Evolutionary conservation across 371 early-diverging fungal species (phyloP), one percentile per base, ranked within the genome.

Genomic region (Mortierella polycephala): DNA sequence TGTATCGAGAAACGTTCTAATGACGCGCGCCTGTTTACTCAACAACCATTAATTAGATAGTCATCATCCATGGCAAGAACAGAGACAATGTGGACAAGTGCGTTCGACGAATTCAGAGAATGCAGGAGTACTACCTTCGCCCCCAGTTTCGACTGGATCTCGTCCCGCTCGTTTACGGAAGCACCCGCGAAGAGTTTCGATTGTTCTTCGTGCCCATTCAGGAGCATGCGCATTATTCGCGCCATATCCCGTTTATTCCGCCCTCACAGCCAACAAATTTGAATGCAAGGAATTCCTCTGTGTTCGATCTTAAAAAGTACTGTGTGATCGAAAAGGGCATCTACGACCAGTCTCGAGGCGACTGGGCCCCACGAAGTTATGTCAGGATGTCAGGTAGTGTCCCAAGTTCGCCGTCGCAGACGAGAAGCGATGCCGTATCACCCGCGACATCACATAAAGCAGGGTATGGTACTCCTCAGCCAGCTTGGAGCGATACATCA

Each of bases 131-230:
- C 45, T 71, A 51, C 21, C 71, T 75, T 20, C 76, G 76, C 5
- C 20, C 60, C 10, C 57, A 39, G 20, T 62, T 65, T 11, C 39
- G 54, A 12, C 5, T 41, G 13, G 60, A 63, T 3, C 30, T n/a
- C 40, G 67, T 67, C 39, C 21, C 71, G 4, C 67, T 75, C 16
- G 70, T 75, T 13, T 75, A 70, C 41, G 71, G 71, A n/a, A 75
- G 59, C 51, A 53, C 39, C 21, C 61, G 63, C 11, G 62, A 70
- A 7, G 65, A 64, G 30, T 75, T 66, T 20, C 61, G 71, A 4
- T 47, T 75, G 9, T 45, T 55, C 12, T 69, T 75, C 58, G 49
- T 70, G 12, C 71, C 64, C 1, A 50, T 70, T 13, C 41, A 5
- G 9, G 62, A 69, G 8, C 76, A 75, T 23, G 41, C 18, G n/a